These are phyloP conservation scores for Monilinia polystroma DNA, from an alignment of 2,329 filamentous ascomycete species.

Conservation along the genomic window DNA sequence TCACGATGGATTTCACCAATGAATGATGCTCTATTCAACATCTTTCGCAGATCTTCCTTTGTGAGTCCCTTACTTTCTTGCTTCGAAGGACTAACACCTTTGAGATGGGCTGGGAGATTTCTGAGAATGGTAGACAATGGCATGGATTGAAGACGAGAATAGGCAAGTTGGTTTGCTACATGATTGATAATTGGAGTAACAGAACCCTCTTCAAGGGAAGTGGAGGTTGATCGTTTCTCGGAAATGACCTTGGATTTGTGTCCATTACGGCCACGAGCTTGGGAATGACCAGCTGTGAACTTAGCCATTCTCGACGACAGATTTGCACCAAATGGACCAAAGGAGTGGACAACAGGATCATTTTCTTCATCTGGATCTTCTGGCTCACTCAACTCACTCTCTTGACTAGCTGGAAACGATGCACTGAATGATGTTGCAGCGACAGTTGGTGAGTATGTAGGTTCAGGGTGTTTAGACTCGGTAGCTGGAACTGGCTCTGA, in stretches of 20 bases:
- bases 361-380: constrained; percentile 86
- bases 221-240: constrained; percentile 33
- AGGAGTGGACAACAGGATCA: constrained; percentile 87
- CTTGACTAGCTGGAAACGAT: constrained; percentile 36
- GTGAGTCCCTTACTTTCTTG: constrained; percentile 49
- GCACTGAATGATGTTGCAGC: constrained; percentile 34
- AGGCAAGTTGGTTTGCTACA: constrained; percentile 91
- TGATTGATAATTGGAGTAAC: constrained; percentile 67
- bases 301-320: constrained; percentile 79
- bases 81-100: constrained; percentile 40
- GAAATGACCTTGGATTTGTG: constrained; percentile 30
- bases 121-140: constrained; percentile 86
- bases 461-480: constrained; percentile 25
- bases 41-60: constrained; percentile 62
- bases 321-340: constrained; percentile 85
- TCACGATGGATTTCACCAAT: constrained; percentile 86
- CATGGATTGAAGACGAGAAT: constrained; percentile 86
- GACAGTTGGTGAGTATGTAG: constrained; percentile 34
- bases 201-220: constrained; percentile 44
- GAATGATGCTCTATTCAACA: constrained; percentile 73
- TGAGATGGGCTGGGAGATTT: constrained; percentile 72
- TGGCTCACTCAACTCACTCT: constrained; percentile 56
- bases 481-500: constrained; percentile 49
- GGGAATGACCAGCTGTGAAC: constrained; percentile 65
- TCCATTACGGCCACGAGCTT: constrained; percentile 41